phyloP scores from a whole-genome alignment of 1,284 basidiomycete species.

The Cryptococcus sp. region DNA sequence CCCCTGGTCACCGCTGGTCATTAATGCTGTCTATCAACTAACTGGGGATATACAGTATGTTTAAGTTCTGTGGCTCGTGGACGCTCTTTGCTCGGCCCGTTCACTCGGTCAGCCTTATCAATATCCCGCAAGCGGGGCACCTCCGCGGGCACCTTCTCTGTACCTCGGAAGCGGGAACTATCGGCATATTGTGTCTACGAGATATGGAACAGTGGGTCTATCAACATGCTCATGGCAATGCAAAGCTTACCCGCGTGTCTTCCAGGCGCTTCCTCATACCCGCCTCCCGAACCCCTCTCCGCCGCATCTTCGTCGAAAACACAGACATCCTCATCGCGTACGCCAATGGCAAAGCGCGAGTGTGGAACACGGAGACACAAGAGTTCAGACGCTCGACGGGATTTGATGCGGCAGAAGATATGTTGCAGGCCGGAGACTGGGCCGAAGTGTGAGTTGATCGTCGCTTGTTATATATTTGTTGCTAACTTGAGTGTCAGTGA shows the following conservation, averaged over 20 bases:
- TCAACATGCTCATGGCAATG: too few relatives aligned
- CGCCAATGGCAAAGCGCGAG: constrained; percentile 67
- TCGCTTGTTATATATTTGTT: not conserved
- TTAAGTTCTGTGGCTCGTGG: constrained; percentile 32
- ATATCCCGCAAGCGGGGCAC: constrained; percentile 52
- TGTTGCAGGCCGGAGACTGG: constrained; percentile 70
- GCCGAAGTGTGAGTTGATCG: constrained; percentile 54
- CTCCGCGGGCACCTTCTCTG: constrained; percentile 70
- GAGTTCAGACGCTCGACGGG: constrained; percentile 84
- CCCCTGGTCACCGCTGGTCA: not conserved
- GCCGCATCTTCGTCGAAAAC: constrained; percentile 63
- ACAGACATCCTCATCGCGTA: constrained; percentile 76
- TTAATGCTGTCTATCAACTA: constrained; percentile 1
- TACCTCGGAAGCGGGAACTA: constrained; percentile 72
- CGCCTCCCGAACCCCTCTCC: constrained; percentile 65
- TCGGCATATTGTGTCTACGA: constrained; percentile 72
- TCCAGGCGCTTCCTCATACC: constrained; percentile 71
- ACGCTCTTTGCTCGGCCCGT: constrained; percentile 54
- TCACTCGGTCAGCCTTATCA: constrained; percentile 21
- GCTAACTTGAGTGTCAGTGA: not conserved
- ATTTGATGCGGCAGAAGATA: constrained; percentile 69
- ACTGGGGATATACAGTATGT: constrained; percentile 12
- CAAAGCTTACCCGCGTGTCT: not conserved
- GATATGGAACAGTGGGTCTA: constrained; percentile 68
- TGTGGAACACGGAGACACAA: constrained; percentile 82